phyloP scores from a whole-genome alignment of 2,329 filamentous ascomycete species.

The Plenodomus biglobosus region DNA sequence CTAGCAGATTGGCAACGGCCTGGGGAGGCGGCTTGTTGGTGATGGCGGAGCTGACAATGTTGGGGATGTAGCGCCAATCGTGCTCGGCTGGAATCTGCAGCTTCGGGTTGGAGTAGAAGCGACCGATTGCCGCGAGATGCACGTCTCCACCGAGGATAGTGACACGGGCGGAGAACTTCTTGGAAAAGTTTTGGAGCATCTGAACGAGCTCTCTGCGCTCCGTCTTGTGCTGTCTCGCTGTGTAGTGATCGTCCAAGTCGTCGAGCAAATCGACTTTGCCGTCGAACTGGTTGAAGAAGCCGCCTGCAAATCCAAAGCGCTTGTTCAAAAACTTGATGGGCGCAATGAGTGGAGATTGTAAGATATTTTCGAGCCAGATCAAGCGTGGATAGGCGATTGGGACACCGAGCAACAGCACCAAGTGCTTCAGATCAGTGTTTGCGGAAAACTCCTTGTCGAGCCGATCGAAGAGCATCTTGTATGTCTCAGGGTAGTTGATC shows the following conservation, averaged over 20 bases:
- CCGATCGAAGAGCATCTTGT: constrained; percentile 62
- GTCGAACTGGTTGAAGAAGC: constrained; percentile 91
- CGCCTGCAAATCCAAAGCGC: constrained; percentile 81
- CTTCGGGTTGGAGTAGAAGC: constrained; percentile 65
- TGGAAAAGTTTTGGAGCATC: constrained; percentile 61
- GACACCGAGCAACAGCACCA: constrained; percentile 66
- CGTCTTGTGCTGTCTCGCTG: constrained; percentile 84
- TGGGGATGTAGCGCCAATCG: constrained; percentile 65
- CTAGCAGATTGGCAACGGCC: constrained; percentile 65
- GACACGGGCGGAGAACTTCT: constrained; percentile 58
- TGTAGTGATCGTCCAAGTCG: constrained; percentile 74
- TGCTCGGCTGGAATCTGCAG: constrained; percentile 58
- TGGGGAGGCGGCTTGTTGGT: constrained; percentile 68
- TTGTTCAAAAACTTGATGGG: constrained; percentile 89
- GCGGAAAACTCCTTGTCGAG: constrained; percentile 55
- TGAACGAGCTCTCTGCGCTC: constrained; percentile 76
- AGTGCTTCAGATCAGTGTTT: constrained; percentile 61
- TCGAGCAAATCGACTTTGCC: constrained; percentile 69
- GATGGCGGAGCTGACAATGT: constrained; percentile 65
- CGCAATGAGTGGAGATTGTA: constrained; percentile 81
- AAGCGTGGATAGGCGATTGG: constrained; percentile 74
- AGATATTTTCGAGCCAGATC: constrained; percentile 95
- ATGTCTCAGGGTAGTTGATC: constrained; percentile 77
- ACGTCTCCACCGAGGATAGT: constrained; percentile 67
- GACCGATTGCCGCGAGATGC: constrained; percentile 63